phyloP scores from a whole-genome alignment of 129 eudicot species.

The Mikania micrantha region DNA sequence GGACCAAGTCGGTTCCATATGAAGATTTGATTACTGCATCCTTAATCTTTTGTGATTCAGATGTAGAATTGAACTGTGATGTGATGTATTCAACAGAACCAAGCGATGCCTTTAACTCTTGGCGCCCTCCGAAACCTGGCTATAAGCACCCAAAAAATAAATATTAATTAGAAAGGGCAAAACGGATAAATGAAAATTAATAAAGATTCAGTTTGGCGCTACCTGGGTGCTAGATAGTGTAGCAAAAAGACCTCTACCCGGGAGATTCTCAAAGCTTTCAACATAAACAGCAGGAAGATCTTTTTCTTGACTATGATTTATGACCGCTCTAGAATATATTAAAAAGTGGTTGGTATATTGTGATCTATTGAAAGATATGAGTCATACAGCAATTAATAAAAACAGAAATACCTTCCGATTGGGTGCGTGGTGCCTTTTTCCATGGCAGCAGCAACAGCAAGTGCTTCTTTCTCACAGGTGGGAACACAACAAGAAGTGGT shows the following conservation, averaged over 20 bases:
- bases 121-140: slow-evolving; percentile 83
- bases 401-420: slow-evolving; percentile 84
- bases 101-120: slow-evolving; percentile 74
- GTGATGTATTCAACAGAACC: slow-evolving; percentile 94
- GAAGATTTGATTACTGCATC: slow-evolving; percentile 73
- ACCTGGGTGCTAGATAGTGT: slow-evolving; percentile 91
- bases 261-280: slow-evolving; percentile 85
- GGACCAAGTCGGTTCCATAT: slow-evolving; percentile 77
- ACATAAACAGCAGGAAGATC: slow-evolving; percentile 93
- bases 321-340: slow-evolving; percentile 73
- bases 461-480: slow-evolving; percentile 93
- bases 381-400: neutral
- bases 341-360: neutral
- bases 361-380: neutral
- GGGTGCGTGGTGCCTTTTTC: slow-evolving; percentile 99
- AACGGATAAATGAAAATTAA: neutral
- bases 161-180: neutral
- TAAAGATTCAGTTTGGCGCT: neutral
- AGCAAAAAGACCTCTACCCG: slow-evolving; percentile 94
- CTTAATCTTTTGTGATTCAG: slow-evolving; percentile 63
- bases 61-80: slow-evolving; percentile 64
- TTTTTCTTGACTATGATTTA: slow-evolving; percentile 79
- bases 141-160: slow-evolving; percentile 32
- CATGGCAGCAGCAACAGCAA: slow-evolving; percentile 99
- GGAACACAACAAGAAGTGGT: slow-evolving; percentile 75